Percentiles rank a stretch among this genome's conserved stretches.
phyloP scores from a whole-genome alignment of 1,284 basidiomycete genomes.

The Cryptococcus maquisensis region DNA sequence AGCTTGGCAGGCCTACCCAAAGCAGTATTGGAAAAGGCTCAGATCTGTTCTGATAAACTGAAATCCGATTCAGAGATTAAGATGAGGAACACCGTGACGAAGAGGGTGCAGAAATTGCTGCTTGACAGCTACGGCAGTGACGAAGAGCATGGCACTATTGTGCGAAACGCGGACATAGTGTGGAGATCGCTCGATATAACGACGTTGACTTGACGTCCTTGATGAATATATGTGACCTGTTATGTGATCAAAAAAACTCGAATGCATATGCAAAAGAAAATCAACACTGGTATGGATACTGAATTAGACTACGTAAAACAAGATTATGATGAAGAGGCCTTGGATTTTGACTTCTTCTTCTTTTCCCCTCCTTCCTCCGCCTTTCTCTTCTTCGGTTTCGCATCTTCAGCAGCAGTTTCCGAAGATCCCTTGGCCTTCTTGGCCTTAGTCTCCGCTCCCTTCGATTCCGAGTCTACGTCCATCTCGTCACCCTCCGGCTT shows the following conservation, averaged over 20 bases:
- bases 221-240: too few species aligned
- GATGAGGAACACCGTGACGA: slow-evolving; percentile 13
- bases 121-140: background rate
- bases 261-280: background rate
- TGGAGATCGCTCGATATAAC: slow-evolving; percentile 7
- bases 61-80: slow-evolving; percentile 45
- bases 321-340: background rate
- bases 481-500: slow-evolving; percentile 3
- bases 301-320: background rate
- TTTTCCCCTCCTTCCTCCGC: slow-evolving; percentile 11
- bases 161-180: slow-evolving; percentile 8
- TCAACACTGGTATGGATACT: background rate
- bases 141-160: background rate
- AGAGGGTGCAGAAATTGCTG: slow-evolving; percentile 16
- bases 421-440: slow-evolving; percentile 16
- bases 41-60: slow-evolving; percentile 58
- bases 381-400: slow-evolving; percentile 19
- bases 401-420: slow-evolving; percentile 11
- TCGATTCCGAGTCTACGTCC: slow-evolving; percentile 11
- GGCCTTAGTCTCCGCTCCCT: slow-evolving; percentile 1
- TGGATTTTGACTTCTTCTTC: slow-evolving; percentile 9
- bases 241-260: too few species aligned
- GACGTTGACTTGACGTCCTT: background rate
- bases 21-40: slow-evolving; percentile 60
- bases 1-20: slow-evolving; percentile 72